Conservation (phyloP, 306 rosid species). For the Trifolium repens region DNA sequence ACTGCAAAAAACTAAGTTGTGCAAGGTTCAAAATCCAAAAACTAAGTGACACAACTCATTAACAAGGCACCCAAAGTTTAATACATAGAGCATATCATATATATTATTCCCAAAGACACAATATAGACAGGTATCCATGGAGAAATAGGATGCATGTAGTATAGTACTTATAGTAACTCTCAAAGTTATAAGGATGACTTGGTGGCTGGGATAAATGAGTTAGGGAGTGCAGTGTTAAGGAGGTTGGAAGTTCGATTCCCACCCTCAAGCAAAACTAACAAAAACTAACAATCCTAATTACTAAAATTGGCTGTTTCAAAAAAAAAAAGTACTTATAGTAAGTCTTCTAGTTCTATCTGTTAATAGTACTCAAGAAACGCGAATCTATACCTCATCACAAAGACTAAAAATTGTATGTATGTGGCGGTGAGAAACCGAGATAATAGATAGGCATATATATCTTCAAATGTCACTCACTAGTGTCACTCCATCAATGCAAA, state of each 20-base stretch:
- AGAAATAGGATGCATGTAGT: constrained; percentile 18
- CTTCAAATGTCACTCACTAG: neutral
- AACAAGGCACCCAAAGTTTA: neutral
- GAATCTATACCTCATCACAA: neutral
- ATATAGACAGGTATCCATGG: neutral
- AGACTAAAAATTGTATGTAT: too few species aligned
- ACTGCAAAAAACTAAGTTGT: constrained; percentile 3
- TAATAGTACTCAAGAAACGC: too few species aligned
- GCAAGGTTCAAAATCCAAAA: constrained; percentile 1
- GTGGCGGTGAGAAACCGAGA: too few species aligned
- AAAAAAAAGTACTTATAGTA: neutral
- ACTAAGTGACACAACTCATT: neutral
- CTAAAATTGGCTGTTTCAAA: too few species aligned
- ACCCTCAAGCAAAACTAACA: too few species aligned
- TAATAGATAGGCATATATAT: too few species aligned
- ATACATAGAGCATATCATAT: neutral
- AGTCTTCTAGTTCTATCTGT: neutral
- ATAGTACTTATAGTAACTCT: neutral
- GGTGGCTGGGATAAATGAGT: too few species aligned
- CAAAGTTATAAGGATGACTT: too few species aligned
- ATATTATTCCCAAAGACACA: constrained; percentile 7
- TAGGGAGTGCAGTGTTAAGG: too few species aligned
- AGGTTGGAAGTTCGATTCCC: too few species aligned
- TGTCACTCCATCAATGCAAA: neutral
- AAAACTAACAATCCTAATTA: too few species aligned